Conservation (phyloP, 139 green algal species). For the Picochlorum sp. region DNA sequence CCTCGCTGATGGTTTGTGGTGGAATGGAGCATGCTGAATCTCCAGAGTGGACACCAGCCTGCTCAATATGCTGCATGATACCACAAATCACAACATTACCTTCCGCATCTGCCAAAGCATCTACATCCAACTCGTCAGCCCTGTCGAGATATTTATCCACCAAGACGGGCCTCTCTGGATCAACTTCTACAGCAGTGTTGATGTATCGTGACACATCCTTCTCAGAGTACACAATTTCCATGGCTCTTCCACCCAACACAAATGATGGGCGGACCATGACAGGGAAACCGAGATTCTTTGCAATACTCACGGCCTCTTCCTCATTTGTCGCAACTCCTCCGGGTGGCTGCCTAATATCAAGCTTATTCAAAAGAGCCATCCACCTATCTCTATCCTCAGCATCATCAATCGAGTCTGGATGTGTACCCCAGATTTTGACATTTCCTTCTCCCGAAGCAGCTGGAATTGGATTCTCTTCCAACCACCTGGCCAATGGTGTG, state of each 20-base stretch:
- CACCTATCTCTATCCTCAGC: conserved; percentile 91
- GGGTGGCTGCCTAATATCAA: conserved; percentile 84
- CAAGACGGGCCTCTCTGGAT: conserved; percentile 87
- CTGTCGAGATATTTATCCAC: conserved; percentile 94
- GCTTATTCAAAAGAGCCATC: conserved; percentile 57
- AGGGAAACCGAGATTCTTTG: conserved; percentile 83
- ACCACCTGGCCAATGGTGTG: conserved; percentile 61
- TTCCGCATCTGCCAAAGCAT: conserved; percentile 80
- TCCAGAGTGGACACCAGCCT: conserved; percentile 92
- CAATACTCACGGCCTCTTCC: conserved; percentile 65
- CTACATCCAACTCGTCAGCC: conserved; percentile 95
- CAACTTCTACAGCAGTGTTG: conserved; percentile 43
- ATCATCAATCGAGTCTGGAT: conserved; percentile 88
- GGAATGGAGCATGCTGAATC: conserved; percentile 94
- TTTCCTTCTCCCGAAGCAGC: conserved; percentile 70
- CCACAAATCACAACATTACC: conserved; percentile 94
- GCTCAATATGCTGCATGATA: conserved; percentile 99
- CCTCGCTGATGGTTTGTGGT: conserved; percentile 77
- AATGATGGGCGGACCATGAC: conserved; percentile 97
- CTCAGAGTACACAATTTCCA: conserved; percentile 96
- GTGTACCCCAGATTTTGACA: conserved; percentile 92
- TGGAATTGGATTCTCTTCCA: conserved; percentile 69
- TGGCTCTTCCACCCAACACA: conserved; percentile 94
- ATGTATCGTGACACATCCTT: conserved; percentile 70
- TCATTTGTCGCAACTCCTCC: conserved; percentile 44